Evolutionary conservation across 257 asterid species (phyloP), one percentile per base, ranked within the genome.

Genomic region (Knoxia roxburghii): DNA sequence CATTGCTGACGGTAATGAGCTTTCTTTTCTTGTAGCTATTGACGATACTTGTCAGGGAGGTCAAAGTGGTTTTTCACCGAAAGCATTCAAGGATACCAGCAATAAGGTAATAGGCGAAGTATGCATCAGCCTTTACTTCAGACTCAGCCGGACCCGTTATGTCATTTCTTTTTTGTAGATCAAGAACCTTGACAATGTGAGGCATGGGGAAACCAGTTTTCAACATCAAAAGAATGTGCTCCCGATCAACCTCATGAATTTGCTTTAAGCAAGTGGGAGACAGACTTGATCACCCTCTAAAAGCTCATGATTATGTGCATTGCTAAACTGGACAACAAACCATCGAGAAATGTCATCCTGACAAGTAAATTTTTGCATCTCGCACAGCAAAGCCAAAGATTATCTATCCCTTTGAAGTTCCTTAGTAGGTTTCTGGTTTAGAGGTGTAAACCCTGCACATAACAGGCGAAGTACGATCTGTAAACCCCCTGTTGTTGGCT

Each of bases 401-500:
- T 85, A 85, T 75, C 88, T 79, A 62, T 87, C 90, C 72, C 95
- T 69, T 14, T 83, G 92, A 74, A 78, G 81, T 65, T 85, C 87
- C 27, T 80, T 83, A 1, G 59, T 65, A 51, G 80, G 81, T 74
- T 85, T 87, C 79, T 87, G 83, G 68, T 90, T 78, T 0, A 72
- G 72, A 37, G 92, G 92, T 6, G 88, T 88, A 77, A 85, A 81
- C 17, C 95, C 88, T 90, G 76, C 70, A 87, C 73, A 37, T 80
- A 83, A 72, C 95, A 87, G 70, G 85, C 92, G 70, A 87, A 85
- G 73, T 87, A 89, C 60, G 90, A 75, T 82, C 82, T 87, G 41
- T 83, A 83, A 74, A 87, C 78, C 64, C 95, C 95, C 69, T 83
- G 61, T 85, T n/a, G 88, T 67, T 88, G 88, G 76, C 95, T 85